phyloP scores from a whole-genome alignment of 2,329 filamentous ascomycete genomes.

The Cercospora beticola region DNA sequence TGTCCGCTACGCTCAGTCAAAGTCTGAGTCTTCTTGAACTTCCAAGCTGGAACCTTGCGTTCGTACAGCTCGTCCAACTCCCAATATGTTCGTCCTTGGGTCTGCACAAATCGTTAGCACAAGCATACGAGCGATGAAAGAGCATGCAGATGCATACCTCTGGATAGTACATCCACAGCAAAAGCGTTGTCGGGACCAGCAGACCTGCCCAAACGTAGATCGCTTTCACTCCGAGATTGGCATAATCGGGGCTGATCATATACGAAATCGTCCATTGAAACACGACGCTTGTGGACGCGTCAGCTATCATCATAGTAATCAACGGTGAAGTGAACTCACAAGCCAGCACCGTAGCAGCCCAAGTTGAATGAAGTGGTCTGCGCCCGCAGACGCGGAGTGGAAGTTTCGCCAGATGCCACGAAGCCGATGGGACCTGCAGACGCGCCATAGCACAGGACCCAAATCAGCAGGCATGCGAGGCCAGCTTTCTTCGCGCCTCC shows the following conservation, averaged over 20 bases:
- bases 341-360: constrained; percentile 16
- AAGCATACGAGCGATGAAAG: not conserved
- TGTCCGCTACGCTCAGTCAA: constrained; percentile 5
- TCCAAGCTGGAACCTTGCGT: constrained; percentile 25
- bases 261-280: constrained; percentile 21
- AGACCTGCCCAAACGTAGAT: constrained; percentile 23
- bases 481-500: constrained; percentile 17
- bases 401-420: constrained; percentile 20
- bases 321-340: constrained; percentile 5
- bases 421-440: constrained; percentile 24
- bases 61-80: constrained; percentile 27
- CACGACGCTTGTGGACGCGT: constrained; percentile 12
- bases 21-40: constrained; percentile 19
- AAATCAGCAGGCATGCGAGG: constrained; percentile 21
- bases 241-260: constrained; percentile 22
- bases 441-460: constrained; percentile 24
- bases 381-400: constrained; percentile 19
- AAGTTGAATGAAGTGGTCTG: constrained; percentile 16
- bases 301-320: not conserved
- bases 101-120: constrained; percentile 7
- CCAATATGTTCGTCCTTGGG: constrained; percentile 25
- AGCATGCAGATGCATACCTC: constrained; percentile 11
- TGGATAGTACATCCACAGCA: constrained; percentile 23
- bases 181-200: constrained; percentile 11
- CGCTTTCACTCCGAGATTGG: constrained; percentile 21